Conservation (phyloP, 305 asterid genomes). For the Fraxinus sp. region DNA sequence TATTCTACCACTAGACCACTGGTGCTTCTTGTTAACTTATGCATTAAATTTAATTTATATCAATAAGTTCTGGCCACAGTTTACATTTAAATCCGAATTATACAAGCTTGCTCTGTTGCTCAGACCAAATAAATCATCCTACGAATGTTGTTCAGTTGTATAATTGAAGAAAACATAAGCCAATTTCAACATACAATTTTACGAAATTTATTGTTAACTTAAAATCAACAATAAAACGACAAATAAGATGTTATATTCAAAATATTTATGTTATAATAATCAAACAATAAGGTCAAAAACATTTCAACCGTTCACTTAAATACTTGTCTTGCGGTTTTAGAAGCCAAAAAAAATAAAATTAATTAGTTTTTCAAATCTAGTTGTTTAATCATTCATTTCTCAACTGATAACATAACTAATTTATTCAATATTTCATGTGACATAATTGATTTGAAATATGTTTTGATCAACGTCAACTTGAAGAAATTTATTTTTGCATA, state of each 20-base stretch:
- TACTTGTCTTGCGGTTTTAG: background rate
- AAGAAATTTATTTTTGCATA: no score
- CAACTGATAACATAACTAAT: background rate
- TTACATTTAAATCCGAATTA: background rate
- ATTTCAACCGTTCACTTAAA: background rate
- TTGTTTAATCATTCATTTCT: background rate
- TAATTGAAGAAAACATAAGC: background rate
- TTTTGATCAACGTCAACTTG: background rate
- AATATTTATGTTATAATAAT: no score
- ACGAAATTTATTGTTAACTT: no score
- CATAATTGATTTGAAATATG: background rate
- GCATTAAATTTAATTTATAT: background rate
- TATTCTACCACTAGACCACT: constrained; percentile 64
- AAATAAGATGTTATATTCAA: no score
- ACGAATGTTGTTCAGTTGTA: background rate
- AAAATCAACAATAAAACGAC: background rate
- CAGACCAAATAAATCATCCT: background rate
- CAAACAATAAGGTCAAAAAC: background rate
- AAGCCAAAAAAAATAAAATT: background rate
- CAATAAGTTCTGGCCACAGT: no score
- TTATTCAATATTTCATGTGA: background rate
- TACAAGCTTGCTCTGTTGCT: no score
- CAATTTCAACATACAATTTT: background rate
- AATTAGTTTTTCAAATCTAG: background rate
- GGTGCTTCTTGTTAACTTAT: constrained; percentile 24